phyloP scores from a whole-genome alignment of 2,329 filamentous ascomycete species.

The Alternaria ethzedia region DNA sequence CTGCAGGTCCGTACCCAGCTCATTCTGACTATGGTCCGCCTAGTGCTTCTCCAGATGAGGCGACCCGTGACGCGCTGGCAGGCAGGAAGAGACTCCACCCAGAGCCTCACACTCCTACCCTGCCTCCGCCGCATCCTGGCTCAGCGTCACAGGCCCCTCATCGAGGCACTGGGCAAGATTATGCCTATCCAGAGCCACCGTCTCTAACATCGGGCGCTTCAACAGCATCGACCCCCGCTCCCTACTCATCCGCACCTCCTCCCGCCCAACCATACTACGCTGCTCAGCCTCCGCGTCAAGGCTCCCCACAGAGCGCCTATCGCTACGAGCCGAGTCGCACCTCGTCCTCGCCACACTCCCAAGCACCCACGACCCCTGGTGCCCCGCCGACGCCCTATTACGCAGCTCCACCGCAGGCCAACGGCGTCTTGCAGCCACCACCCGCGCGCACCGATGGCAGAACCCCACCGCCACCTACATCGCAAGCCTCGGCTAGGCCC shows the following conservation, averaged over 20 bases:
- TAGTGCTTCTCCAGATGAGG: slow-evolving; percentile 47
- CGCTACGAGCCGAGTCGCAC: slow-evolving; percentile 51
- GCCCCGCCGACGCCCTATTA: slow-evolving; percentile 42
- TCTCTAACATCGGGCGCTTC: slow-evolving; percentile 54
- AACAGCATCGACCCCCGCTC: slow-evolving; percentile 51
- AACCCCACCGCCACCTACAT: slow-evolving; percentile 48
- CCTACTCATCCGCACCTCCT: slow-evolving; percentile 48
- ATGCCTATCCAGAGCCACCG: slow-evolving; percentile 53
- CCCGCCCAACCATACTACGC: slow-evolving; percentile 51
- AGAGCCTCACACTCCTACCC: slow-evolving; percentile 59
- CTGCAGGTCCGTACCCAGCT: slow-evolving; percentile 52
- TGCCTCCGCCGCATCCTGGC: slow-evolving; percentile 57
- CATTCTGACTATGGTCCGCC: slow-evolving; percentile 42
- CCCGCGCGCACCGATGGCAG: slow-evolving; percentile 49
- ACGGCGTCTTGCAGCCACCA: slow-evolving; percentile 41
- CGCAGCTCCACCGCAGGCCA: slow-evolving; percentile 36
- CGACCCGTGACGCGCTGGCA: slow-evolving; percentile 46
- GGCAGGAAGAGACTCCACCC: slow-evolving; percentile 56
- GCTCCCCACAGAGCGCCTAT: slow-evolving; percentile 52
- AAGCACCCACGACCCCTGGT: slow-evolving; percentile 47
- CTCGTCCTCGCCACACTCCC: slow-evolving; percentile 52
- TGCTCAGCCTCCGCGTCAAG: slow-evolving; percentile 47
- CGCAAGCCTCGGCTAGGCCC: slow-evolving; percentile 39
- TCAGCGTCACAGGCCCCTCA: slow-evolving; percentile 50
- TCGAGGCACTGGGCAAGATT: slow-evolving; percentile 45